phyloP scores from a whole-genome alignment of 371 early-diverging fungal species.

The Basidiobolus meristosporus region DNA sequence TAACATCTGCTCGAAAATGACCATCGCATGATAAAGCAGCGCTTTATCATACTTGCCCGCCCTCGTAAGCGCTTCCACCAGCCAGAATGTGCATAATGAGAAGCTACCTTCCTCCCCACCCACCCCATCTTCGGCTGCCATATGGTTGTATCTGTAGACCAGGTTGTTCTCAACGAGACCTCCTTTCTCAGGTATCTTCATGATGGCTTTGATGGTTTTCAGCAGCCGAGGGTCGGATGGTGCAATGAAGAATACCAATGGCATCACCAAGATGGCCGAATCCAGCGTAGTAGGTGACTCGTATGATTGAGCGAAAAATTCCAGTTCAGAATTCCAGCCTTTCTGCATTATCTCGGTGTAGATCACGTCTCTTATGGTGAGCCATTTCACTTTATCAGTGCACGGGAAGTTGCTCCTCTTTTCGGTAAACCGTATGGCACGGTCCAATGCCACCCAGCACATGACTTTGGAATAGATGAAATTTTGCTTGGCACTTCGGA shows the following conservation, averaged over 20 bases:
- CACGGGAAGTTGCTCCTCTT: conserved; percentile 66
- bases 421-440: too few relatives aligned
- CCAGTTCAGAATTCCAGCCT: conserved; percentile 33
- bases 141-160: conserved; percentile 47
- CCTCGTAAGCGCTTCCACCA: conserved; percentile 62
- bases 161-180: conserved; percentile 57
- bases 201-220: conserved; percentile 38
- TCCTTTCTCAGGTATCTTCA: conserved; percentile 49
- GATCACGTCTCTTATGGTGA: conserved; percentile 33
- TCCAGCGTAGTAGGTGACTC: conserved; percentile 42
- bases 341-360: conserved; percentile 49
- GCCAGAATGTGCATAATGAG: conserved; percentile 74
- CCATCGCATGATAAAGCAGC: conserved; percentile 29
- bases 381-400: conserved; percentile 33
- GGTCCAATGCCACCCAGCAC: conserved; percentile 77
- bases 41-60: conserved; percentile 44
- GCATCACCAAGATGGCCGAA: conserved; percentile 58
- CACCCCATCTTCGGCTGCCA: conserved; percentile 2
- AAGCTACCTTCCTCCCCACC: conserved; percentile 16
- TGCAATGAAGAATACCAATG: conserved; percentile 51
- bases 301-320: conserved; percentile 44
- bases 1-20: conserved; percentile 62
- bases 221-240: conserved; percentile 57
- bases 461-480: conserved; percentile 60
- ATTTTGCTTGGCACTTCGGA: conserved; percentile 40